These are phyloP conservation scores for Trypanosomatidae sp. DNA, from an alignment of 208 protist genomes.

Conservation along the genomic window DNA sequence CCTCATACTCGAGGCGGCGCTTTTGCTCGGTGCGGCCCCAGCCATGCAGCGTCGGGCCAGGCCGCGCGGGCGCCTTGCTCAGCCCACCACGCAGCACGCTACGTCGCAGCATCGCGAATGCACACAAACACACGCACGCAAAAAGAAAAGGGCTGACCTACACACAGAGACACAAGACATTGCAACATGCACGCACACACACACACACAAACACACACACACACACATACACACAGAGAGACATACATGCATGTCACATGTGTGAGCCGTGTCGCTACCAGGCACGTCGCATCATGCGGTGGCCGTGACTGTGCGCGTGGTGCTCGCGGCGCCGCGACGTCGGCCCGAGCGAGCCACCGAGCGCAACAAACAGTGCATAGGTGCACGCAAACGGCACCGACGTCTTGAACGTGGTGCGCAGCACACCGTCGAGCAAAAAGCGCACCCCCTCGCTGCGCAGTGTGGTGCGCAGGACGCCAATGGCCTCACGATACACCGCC, in stretches of 20 bases:
- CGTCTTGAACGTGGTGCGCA: constrained; percentile 73
- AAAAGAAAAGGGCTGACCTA: no score
- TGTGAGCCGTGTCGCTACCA: constrained; percentile 16
- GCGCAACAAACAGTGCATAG: constrained; percentile 46
- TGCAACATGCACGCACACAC: no score
- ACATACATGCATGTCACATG: background rate
- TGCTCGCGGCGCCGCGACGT: constrained; percentile 10
- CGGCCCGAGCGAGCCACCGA: constrained; percentile 59
- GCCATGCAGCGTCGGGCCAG: constrained; percentile 79
- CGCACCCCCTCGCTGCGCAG: constrained; percentile 35
- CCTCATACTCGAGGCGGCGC: constrained; percentile 85
- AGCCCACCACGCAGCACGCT: constrained; percentile 44
- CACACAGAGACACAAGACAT: no score
- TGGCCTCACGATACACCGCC: constrained; percentile 52
- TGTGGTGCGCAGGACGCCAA: constrained; percentile 35
- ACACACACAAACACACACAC: no score
- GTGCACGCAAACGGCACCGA: constrained; percentile 77
- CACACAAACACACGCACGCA: no score
- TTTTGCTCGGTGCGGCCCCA: constrained; percentile 87
- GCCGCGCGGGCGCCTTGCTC: constrained; percentile 72
- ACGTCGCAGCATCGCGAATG: constrained; percentile 80
- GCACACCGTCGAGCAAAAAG: constrained; percentile 70
- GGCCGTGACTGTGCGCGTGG: constrained; percentile 6
- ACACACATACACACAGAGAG: no score
- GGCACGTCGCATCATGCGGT: constrained; percentile 13